Conservation (phyloP, 129 eudicot genomes). For the Pittosporum tobira region DNA sequence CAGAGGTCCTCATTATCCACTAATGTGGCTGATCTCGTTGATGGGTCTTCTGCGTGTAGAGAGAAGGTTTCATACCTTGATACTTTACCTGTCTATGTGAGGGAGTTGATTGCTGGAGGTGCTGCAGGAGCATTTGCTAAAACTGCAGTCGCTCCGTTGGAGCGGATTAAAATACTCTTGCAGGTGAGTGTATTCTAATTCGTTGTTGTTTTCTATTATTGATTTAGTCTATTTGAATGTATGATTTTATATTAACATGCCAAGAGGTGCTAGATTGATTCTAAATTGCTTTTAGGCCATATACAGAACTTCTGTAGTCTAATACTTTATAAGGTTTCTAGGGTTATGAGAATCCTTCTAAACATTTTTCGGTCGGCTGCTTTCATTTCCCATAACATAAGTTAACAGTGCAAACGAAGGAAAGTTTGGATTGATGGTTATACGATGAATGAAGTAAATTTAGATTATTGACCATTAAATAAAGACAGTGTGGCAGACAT, state of each 20-base stretch:
- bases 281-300: not conserved
- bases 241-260: not conserved
- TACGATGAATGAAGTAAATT: no score
- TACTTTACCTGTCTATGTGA: conserved; percentile 67
- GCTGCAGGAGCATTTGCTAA: conserved; percentile 96
- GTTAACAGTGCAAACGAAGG: no score
- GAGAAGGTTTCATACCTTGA: conserved; percentile 42
- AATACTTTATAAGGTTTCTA: no score
- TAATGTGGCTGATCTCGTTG: conserved; percentile 54
- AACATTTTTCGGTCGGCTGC: no score
- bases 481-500: no score
- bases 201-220: not conserved
- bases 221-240: not conserved
- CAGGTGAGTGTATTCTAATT: conserved; percentile 38
- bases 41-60: conserved; percentile 31
- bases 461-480: no score
- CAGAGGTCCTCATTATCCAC: conserved; percentile 60
- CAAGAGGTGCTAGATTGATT: no score
- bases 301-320: no score
- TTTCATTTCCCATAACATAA: no score
- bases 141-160: conserved; percentile 90
- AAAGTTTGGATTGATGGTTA: no score
- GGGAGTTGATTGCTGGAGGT: conserved; percentile 96
- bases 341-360: no score
- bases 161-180: conserved; percentile 74